These are phyloP conservation scores for Sporothrix brasiliensis DNA, from an alignment of 2,329 filamentous ascomycete genomes.

Conservation along the genomic window DNA sequence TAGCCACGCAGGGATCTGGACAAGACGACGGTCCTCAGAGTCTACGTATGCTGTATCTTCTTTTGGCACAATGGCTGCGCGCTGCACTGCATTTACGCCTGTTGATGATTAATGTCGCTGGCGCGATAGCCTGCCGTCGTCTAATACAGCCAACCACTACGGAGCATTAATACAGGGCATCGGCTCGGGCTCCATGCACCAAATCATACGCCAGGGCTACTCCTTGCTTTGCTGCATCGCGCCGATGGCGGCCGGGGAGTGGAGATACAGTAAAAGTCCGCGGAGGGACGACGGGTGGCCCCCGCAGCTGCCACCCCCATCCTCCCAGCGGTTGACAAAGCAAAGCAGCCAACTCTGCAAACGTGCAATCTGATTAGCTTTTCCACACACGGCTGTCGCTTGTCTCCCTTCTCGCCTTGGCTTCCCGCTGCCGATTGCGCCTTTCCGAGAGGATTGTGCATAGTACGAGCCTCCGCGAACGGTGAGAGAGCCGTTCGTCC, in stretches of 20 bases:
- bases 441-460: no score
- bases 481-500: no score
- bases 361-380: no score
- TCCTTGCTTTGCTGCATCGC: neutral
- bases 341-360: no score
- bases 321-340: no score
- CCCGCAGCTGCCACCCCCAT: neutral
- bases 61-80: neutral
- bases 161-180: neutral
- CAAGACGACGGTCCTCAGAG: neutral
- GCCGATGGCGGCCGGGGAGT: slow-evolving; percentile 14
- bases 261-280: neutral
- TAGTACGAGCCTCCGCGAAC: no score
- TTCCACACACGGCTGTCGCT: no score
- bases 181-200: no score
- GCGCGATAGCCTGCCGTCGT: slow-evolving; percentile 26
- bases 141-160: slow-evolving; percentile 24
- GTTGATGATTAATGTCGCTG: neutral
- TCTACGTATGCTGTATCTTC: neutral
- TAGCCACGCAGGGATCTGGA: no score
- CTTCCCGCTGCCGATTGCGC: no score
- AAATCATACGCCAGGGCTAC: no score
- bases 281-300: neutral
- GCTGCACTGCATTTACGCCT: neutral
- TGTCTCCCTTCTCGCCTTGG: no score